Percentiles rank a stretch among this genome's conserved stretches.
Conservation (phyloP, 306 rosid species). For the Cicer yamashitae region DNA sequence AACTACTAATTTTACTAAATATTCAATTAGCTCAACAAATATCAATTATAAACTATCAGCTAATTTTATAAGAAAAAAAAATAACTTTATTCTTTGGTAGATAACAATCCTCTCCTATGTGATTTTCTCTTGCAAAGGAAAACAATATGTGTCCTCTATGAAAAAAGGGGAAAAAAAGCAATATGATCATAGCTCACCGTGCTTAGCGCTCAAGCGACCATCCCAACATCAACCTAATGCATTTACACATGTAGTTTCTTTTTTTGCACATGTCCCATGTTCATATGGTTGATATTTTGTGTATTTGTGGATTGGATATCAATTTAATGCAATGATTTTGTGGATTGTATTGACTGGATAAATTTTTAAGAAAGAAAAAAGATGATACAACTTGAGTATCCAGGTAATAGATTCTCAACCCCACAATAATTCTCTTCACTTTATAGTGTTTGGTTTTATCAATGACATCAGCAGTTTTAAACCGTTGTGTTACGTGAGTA, state of each 20-base stretch:
- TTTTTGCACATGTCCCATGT: constrained; percentile 36
- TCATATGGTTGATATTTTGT: background rate
- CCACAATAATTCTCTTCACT: constrained; percentile 43
- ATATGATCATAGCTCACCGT: background rate
- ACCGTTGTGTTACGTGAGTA: background rate
- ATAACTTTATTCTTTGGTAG: too few species aligned
- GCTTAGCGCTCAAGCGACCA: background rate
- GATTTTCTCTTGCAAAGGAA: background rate
- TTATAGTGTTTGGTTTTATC: constrained; percentile 36
- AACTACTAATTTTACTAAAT: too few species aligned
- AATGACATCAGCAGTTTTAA: constrained; percentile 39
- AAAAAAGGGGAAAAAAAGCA: background rate
- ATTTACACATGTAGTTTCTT: constrained; percentile 11
- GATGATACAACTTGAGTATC: constrained; percentile 12
- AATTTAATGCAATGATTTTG: background rate
- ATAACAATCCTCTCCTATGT: too few species aligned
- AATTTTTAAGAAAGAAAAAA: background rate
- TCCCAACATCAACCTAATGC: background rate
- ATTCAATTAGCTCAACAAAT: too few species aligned
- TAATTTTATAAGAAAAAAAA: too few species aligned
- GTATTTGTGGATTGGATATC: constrained; percentile 35
- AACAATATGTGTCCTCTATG: background rate
- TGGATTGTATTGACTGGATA: constrained; percentile 34
- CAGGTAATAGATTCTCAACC: constrained; percentile 44
- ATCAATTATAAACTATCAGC: too few species aligned